Evolutionary conservation across 2,329 filamentous ascomycete genomes (phyloP).

Genomic region (Cladosporium cucumerinum): DNA sequence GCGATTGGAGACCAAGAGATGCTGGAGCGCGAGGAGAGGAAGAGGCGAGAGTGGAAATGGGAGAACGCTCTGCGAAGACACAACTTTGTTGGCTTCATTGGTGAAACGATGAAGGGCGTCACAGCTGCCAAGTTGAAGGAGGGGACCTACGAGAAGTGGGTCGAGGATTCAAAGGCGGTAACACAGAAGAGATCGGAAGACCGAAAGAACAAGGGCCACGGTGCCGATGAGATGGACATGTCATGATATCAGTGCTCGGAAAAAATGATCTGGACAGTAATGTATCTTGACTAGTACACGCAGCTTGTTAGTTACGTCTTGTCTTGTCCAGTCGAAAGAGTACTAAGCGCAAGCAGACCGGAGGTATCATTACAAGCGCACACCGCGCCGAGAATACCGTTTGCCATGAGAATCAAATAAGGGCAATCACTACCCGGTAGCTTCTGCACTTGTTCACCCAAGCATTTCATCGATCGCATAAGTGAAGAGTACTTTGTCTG

Average conservation of each 20-base stretch:
- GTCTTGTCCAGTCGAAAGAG: background rate
- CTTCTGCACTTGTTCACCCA: background rate
- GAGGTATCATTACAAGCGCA: background rate
- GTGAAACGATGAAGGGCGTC: constrained; percentile 83
- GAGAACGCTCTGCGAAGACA: constrained; percentile 89
- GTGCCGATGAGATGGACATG: constrained; percentile 40
- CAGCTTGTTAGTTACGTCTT: background rate
- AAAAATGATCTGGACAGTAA: background rate
- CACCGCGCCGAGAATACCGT: background rate
- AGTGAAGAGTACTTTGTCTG: background rate
- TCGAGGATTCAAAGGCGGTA: constrained; percentile 63
- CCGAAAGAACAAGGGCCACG: constrained; percentile 39
- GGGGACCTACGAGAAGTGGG: constrained; percentile 68
- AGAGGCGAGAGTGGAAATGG: constrained; percentile 84
- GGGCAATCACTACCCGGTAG: background rate
- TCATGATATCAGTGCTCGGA: constrained; percentile 21
- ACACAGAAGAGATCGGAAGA: constrained; percentile 51
- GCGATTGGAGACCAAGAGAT: constrained; percentile 80
- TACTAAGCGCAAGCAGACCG: background rate
- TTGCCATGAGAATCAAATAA: background rate
- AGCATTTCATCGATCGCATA: background rate
- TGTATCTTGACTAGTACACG: background rate
- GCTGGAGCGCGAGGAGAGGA: constrained; percentile 74
- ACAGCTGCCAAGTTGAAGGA: constrained; percentile 68
- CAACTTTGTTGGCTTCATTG: constrained; percentile 95